These are phyloP conservation scores for Colletotrichum acutatum DNA, from an alignment of 2,329 filamentous ascomycete species.

Conservation along the genomic window DNA sequence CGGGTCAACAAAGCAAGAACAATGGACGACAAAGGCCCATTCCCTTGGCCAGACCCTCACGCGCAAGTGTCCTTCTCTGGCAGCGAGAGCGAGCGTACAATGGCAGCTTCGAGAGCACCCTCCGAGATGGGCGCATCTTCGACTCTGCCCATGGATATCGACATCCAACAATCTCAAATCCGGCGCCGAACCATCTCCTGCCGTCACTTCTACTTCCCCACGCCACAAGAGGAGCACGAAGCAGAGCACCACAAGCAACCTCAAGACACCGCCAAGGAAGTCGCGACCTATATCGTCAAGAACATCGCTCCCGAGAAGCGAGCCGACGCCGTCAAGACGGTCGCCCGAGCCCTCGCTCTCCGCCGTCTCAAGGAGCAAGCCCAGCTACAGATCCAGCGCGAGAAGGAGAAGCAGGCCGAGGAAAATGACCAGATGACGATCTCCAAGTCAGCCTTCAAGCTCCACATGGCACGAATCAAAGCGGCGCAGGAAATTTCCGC, in stretches of 20 bases:
- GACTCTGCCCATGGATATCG: neutral
- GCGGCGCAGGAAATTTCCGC: neutral
- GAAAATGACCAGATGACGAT: neutral
- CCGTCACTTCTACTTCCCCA: neutral
- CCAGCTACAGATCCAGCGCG: neutral
- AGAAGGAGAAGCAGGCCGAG: neutral
- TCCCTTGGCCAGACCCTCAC: neutral
- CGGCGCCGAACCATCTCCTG: neutral
- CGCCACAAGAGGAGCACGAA: neutral
- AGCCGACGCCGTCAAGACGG: neutral
- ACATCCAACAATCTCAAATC: neutral
- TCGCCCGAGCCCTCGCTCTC: neutral
- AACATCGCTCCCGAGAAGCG: neutral
- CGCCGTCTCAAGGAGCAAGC: neutral
- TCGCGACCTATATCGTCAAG: neutral
- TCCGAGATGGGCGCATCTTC: neutral
- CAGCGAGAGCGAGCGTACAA: neutral
- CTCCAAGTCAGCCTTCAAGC: neutral
- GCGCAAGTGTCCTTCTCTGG: neutral
- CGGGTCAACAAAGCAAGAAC: neutral
- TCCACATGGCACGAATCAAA: neutral
- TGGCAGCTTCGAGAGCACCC: neutral
- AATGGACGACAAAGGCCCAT: neutral
- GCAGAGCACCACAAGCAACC: neutral
- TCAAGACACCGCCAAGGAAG: neutral